Evolutionary conservation across 139 green algal species (phyloP), one percentile per base, ranked within the genome.

Genomic region (Edaphochlamys debaryana): DNA sequence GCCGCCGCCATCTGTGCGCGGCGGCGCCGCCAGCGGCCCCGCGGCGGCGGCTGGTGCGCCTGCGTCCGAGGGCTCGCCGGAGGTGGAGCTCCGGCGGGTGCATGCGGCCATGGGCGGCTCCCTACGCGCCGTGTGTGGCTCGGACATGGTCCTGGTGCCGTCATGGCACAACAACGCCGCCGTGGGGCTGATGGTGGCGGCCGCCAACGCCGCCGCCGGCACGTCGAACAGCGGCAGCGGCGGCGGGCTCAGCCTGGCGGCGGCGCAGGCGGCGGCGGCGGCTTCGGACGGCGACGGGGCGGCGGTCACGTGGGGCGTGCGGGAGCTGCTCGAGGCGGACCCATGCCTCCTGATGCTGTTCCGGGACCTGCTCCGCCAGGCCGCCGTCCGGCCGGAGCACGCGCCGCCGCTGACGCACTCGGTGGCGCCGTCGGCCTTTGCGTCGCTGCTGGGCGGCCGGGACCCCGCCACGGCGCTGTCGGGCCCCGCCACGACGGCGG

Each of bases 341-440:
- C 76, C 76, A 1, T 82, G 76, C 63, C 32, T 73, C 45, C 32
- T 68, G 32, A 41, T 82, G 42, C 32, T 82, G 63, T 62, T 27
- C 3, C n/a, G 63, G 4, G 76, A 82, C 64, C 32, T 82, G 42
- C 29, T 82, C 27, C 62, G 76, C 6, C 76, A 74, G 42, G 76
- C 76, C 1, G 76, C 76, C 19, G 29, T 52, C 2, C 62, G 76
- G 0, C 76, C 76, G 3, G 76, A 64, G 19, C 76, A 82, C 42
- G 62, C 52, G 20, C 76, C 76, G 63, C 76, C 76, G 25, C 15
- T 73, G 4, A 64, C 76, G 34, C 76, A 82, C 42, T 36, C 63
- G 3, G n/a, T 82, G 25, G 23, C 19, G 42, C 76, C 63, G 1
- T 38, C 22, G 13, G 22, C 22, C 8, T 73, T 67, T 41, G 8